Conservation (phyloP, 495 filamentous ascomycete species). For the Penicillium tannophilum region DNA sequence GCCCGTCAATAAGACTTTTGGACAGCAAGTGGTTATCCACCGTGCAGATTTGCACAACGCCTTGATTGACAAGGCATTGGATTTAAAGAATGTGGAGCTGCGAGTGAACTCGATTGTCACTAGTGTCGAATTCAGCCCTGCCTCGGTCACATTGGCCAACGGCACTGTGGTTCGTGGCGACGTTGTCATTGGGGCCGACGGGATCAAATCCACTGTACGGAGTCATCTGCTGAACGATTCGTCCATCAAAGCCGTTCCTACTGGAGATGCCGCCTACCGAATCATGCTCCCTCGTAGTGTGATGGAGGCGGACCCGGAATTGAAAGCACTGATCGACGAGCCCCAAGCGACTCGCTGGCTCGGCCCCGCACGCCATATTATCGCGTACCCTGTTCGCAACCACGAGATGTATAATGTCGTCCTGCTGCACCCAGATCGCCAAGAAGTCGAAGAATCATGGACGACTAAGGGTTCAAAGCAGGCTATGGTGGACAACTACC, state of each 20-base stretch:
- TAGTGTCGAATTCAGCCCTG: conserved; percentile 32
- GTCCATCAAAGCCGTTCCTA: conserved; percentile 34
- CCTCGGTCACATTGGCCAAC: conserved; percentile 36
- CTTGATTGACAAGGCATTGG: conserved; percentile 39
- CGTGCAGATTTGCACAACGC: conserved; percentile 49
- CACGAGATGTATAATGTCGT: conserved; percentile 49
- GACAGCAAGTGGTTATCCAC: conserved; percentile 46
- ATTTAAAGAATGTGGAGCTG: conserved; percentile 39
- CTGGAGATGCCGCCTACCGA: conserved; percentile 49
- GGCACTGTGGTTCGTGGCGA: conserved; percentile 41
- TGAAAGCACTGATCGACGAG: conserved; percentile 38
- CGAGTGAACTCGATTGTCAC: conserved; percentile 38
- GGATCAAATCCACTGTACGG: conserved; percentile 47
- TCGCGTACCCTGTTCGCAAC: conserved; percentile 47
- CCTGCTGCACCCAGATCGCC: conserved; percentile 41
- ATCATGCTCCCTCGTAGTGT: conserved; percentile 40
- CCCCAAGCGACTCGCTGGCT: conserved; percentile 47
- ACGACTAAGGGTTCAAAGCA: conserved; percentile 47
- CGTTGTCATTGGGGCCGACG: conserved; percentile 50
- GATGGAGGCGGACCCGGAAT: conserved; percentile 40
- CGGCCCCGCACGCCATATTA: conserved; percentile 46
- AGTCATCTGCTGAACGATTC: conserved; percentile 31
- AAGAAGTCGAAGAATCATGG: conserved; percentile 45
- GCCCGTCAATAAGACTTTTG: conserved; percentile 46
- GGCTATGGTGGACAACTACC: conserved; percentile 42